Evolutionary conservation across 331 rosid genomes (phyloP), one percentile per base, ranked within the genome.

Genomic region (Malus hybrid): DNA sequence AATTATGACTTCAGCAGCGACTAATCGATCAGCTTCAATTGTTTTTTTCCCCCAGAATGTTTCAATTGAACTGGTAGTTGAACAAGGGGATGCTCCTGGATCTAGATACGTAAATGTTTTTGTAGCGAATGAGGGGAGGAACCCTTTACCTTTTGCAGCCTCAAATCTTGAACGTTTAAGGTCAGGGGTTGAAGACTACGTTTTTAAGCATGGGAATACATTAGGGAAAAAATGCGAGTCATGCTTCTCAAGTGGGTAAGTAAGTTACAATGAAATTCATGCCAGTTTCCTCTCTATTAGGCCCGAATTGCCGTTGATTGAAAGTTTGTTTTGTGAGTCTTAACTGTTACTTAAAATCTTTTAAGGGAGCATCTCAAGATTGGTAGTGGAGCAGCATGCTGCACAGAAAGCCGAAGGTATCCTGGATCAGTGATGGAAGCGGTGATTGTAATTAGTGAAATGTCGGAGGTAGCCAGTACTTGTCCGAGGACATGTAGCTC

Each of bases 171-270:
- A 89, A 76, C 81, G 69, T 83, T 81, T 95, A 76, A 87, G 79
- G 83, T 90, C 89, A 12, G 97, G 99, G 83, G 80, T 90, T 67
- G 85, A 84, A 83, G 91, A 86, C 75, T 95, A 90, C 69, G 90
- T 88, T 80, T 82, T 84, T 20, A 90, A 81, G 93, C 96, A 90
- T 80, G 91, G 89, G 82, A 87, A 88, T 66, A 80, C 68, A 66
- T 81, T 83, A 71, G 74, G 76, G 36, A 72, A 78, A 73, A 48
- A 69, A 57, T 92, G 97, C 44, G 78, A 54, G 65, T 80, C 90
- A 56, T 90, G 99, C 86, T 90, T 89, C 75, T 78, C 86, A 44
- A 88, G 73, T 83, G 54, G 82, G 97, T 88, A 89, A 66, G 97
- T 88, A 89, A 66, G 78, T 83, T 79, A 67, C 62, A 15, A 27